Base-by-base conservation (phyloP, 345 rosid species). In the Linum tenue region DNA sequence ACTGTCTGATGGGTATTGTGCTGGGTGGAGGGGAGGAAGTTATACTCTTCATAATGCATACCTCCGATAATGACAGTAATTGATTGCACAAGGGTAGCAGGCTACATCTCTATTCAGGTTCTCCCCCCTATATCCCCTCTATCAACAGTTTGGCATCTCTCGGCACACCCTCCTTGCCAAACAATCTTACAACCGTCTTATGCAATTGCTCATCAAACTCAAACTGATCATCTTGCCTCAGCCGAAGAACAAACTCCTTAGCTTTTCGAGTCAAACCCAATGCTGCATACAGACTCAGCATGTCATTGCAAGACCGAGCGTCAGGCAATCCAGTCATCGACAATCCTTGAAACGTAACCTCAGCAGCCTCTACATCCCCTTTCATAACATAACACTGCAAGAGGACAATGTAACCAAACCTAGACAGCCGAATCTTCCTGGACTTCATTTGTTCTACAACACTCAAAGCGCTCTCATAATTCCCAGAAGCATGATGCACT, bases 401-500 rank as follows among this genome's bases (percentile, higher is more conserved):
- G 73, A 86, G 72, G 75, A 91, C 90, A 69, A 87, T 82, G 78
- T 87, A 87, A 51, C 86, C 92, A 82, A 83, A 89, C 73, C 90
- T 85, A 31, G 96, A 91, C 67, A 85, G 72, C 79, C 82, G 74
- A 70, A 89, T 78, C 38, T 82, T 78, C 75, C 77, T 79, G 65
- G 80, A 78, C 77, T 86, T 87, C 97, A 92, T 92, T 69, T 70
- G 65, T 69, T 80, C 81, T 66, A 92, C 73, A 17, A 83, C 72
- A 68, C 65, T 59, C 72, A 89, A 73, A 61, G 98, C 98, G 67
- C 80, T 87, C 70, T 75, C 83, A 60, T 73, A 79, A 73, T 84
- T 86, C 40, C 91, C 83, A 0, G 86, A 81, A 68, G 70, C 82
- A 5, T 86, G 83, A 81, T 87, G 81, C 58, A 92, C 96, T 73